These are phyloP conservation scores for Paecilomyces variotii DNA, from an alignment of 2,329 filamentous ascomycete genomes.

Conservation along the genomic window DNA sequence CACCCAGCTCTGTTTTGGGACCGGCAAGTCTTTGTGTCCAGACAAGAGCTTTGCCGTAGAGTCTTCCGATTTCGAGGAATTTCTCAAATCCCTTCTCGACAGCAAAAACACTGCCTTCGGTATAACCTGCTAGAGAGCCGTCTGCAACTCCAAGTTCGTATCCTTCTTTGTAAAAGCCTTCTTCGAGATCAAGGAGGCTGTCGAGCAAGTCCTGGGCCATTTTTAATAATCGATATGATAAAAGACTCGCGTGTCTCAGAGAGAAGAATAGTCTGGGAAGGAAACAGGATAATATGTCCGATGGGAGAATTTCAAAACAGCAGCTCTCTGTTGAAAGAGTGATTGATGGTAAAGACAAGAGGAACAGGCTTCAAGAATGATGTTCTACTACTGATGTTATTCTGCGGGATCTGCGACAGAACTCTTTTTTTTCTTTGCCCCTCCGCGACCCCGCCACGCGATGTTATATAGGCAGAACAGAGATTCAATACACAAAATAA, in stretches of 20 bases:
- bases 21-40: constrained; percentile 66
- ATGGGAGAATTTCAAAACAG: background rate
- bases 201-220: constrained; percentile 48
- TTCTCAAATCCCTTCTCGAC: constrained; percentile 92
- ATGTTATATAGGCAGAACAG: constrained; percentile 8
- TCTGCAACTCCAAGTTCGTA: constrained; percentile 67
- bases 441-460: constrained; percentile 3
- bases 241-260: background rate
- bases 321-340: background rate
- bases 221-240: background rate
- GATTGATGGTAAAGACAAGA: background rate
- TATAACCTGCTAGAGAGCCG: constrained; percentile 66
- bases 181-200: constrained; percentile 52
- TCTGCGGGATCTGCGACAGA: background rate
- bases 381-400: background rate
- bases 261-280: background rate
- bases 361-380: background rate
- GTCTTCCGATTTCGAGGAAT: constrained; percentile 68
- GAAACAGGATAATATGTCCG: background rate
- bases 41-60: constrained; percentile 72
- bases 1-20: constrained; percentile 7
- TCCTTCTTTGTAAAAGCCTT: constrained; percentile 72
- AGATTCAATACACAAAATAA: constrained; percentile 5
- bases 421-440: constrained; percentile 3
- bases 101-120: constrained; percentile 85